phyloP scores from a whole-genome alignment of 1,139 yeast genomes.

The Magnusiomyces suaveolens region DNA sequence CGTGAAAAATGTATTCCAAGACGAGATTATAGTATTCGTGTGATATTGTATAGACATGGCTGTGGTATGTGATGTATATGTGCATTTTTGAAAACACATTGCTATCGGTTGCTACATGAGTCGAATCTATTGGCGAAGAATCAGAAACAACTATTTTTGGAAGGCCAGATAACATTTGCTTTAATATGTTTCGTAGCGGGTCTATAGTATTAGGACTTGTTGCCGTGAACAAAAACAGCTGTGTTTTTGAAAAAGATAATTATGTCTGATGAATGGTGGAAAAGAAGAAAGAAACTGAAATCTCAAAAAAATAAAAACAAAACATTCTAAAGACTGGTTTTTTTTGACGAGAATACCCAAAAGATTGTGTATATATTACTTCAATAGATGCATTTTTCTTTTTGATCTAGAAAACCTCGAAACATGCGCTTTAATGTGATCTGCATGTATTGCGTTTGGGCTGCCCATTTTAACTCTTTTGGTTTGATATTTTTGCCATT shows the following conservation, averaged over 20 bases:
- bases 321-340: no score
- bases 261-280: no score
- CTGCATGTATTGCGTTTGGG: neutral
- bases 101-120: neutral
- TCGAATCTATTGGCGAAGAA: neutral
- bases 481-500: no score
- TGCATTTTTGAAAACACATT: neutral
- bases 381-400: neutral
- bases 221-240: no score
- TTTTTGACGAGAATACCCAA: no score
- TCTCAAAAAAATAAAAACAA: no score
- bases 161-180: neutral
- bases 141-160: neutral
- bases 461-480: neutral
- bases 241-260: no score
- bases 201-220: no score
- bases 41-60: neutral
- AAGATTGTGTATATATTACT: neutral
- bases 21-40: neutral
- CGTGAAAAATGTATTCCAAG: constrained; percentile 2
- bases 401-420: neutral
- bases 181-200: no score
- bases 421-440: neutral
- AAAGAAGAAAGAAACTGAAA: no score
- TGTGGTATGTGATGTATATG: neutral